phyloP scores from a whole-genome alignment of 305 asterid species.

The Petunia hybrid region DNA sequence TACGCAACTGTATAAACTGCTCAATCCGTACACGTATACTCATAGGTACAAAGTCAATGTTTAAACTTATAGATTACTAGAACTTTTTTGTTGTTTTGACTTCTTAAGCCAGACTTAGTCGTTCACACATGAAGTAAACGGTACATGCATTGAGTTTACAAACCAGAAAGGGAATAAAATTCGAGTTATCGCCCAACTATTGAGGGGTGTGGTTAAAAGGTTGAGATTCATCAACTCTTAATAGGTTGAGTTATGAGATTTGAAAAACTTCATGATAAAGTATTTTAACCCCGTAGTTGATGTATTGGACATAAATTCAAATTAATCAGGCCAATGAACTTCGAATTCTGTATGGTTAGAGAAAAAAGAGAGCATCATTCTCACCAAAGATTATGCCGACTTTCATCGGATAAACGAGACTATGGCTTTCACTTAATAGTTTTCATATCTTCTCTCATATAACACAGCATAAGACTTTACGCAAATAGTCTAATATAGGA shows the following conservation, averaged over 20 bases:
- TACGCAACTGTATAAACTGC: constrained; percentile 16
- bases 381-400: background rate
- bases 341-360: no score
- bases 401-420: background rate
- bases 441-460: background rate
- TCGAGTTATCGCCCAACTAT: no score
- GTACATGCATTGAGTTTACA: constrained; percentile 13
- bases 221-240: no score
- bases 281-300: no score
- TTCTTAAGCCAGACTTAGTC: background rate
- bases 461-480: background rate
- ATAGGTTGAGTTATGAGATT: no score
- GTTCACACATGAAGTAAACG: constrained; percentile 17
- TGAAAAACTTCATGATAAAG: no score
- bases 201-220: no score
- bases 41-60: background rate
- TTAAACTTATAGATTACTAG: background rate
- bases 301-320: no score
- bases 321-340: no score
- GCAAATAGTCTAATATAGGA: no score
- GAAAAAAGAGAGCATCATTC: background rate
- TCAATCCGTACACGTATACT: constrained; percentile 22
- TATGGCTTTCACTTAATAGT: background rate
- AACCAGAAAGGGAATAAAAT: constrained; percentile 17
- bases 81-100: background rate